phyloP scores from a whole-genome alignment of 202 grass and related monocot genomes.

The Sporobolus alterniflorus region DNA sequence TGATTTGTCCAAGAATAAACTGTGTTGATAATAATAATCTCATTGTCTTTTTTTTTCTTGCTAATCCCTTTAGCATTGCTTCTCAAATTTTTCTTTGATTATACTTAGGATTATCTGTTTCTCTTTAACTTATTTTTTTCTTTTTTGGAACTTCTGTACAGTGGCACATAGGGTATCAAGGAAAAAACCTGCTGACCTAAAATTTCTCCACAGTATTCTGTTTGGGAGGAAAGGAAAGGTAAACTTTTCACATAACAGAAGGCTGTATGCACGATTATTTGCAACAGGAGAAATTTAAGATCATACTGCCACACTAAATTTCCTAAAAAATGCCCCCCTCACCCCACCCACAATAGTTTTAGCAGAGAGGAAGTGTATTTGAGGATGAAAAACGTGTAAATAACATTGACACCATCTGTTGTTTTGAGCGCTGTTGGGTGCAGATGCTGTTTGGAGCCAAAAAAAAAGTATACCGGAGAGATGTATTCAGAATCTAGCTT shows the following conservation, averaged over 20 bases:
- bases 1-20: conserved; percentile 18
- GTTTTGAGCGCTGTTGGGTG: background rate
- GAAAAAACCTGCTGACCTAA: conserved; percentile 91
- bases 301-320: conserved; percentile 23
- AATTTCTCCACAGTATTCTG: conserved; percentile 90
- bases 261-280: background rate
- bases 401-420: background rate
- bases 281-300: conserved; percentile 14
- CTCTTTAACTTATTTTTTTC: background rate
- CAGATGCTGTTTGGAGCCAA: conserved; percentile 19
- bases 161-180: conserved; percentile 81
- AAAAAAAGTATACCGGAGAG: background rate
- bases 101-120: background rate
- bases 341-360: too few relatives aligned
- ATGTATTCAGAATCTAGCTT: conserved; percentile 2
- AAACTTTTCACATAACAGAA: conserved; percentile 30
- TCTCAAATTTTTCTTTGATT: background rate
- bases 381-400: conserved; percentile 9
- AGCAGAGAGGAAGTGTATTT: background rate
- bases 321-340: conserved; percentile 6
- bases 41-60: background rate
- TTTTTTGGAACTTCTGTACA: conserved; percentile 51
- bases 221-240: conserved; percentile 99
- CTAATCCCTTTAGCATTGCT: background rate
- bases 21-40: conserved; percentile 21